phyloP scores from a whole-genome alignment of 257 asterid species.

The Primulina eburnea region DNA sequence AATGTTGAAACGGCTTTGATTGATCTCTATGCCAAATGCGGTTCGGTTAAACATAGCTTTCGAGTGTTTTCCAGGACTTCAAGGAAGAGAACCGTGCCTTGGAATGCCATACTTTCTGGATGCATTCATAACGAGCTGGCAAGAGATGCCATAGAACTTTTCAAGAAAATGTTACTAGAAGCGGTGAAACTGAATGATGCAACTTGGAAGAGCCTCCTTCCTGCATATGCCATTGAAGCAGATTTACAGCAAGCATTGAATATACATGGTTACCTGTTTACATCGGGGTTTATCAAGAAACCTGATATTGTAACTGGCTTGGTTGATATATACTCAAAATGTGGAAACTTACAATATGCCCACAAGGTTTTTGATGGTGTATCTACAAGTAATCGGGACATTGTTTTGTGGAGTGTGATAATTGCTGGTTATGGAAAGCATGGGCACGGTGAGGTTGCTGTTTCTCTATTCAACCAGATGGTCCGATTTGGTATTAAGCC shows the following conservation, averaged over 20 bases:
- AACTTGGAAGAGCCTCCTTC: constrained; percentile 81
- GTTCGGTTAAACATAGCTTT: constrained; percentile 41
- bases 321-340: constrained; percentile 72
- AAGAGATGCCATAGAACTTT: constrained; percentile 57
- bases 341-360: constrained; percentile 63
- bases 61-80: constrained; percentile 59
- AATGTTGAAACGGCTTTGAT: constrained; percentile 77
- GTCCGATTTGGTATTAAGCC: constrained; percentile 64
- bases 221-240: constrained; percentile 75
- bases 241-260: constrained; percentile 66
- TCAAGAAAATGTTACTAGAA: constrained; percentile 63
- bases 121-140: constrained; percentile 57
- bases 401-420: constrained; percentile 77
- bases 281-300: constrained; percentile 63
- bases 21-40: constrained; percentile 80
- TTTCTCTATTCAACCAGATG: constrained; percentile 77
- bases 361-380: constrained; percentile 52
- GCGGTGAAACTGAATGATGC: constrained; percentile 67
- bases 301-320: constrained; percentile 67
- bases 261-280: constrained; percentile 60
- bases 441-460: constrained; percentile 59
- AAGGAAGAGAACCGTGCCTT: constrained; percentile 71
- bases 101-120: constrained; percentile 84
- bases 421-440: constrained; percentile 79
- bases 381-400: constrained; percentile 50